Base-by-base conservation (phyloP, 805 yeast genomes). In the Lachancea nothofagi region DNA sequence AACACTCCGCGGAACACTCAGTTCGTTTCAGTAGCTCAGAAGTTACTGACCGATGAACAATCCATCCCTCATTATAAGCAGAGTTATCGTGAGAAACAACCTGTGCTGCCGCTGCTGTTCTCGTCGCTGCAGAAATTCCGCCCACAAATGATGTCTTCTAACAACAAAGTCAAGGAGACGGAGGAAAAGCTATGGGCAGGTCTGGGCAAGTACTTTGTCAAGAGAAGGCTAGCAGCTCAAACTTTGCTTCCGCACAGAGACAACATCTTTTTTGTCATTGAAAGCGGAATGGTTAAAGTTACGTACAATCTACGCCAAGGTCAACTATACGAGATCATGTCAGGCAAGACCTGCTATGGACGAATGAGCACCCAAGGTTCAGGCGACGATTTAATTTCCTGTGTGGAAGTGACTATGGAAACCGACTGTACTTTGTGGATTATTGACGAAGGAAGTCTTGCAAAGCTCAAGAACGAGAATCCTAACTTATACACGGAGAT, bases 341-440 rank as follows among this genome's bases (percentile, higher is more conserved):
- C 77, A 24, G 78, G 78, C 19, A 65, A 71, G 45, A 77, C 82
- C 0, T 75, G 79, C 9, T 71, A 75, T 55, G 83, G 83, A 5
- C 53, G 57, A 19, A 54, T 66, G 21, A 46, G 45, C 10, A 38
- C 38, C 13, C 68, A 64, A 34, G 55, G 67, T 29, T 55, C 54
- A 12, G 54, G 57, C 25, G 38, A 27, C 3, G 53, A 66, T 1
- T 57, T 60, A 8, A 64, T 70, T 32, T 65, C 77, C 8, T 66
- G 69, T 9, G 67, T 74, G 3, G 57, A 62, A 3, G 74, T 79
- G 40, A 62, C 66, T 5, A 76, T 83, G 1, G 87, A 80, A 36
- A 70, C 68, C 22, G 83, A 78, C 38, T 67, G 83, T 2, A 71
- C 74, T 7, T 69, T 83, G 1, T 88, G 96, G 96, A 67, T 74